Base-by-base conservation (phyloP, 495 filamentous ascomycete genomes). In the Penicillium macrosclerotiorum region DNA sequence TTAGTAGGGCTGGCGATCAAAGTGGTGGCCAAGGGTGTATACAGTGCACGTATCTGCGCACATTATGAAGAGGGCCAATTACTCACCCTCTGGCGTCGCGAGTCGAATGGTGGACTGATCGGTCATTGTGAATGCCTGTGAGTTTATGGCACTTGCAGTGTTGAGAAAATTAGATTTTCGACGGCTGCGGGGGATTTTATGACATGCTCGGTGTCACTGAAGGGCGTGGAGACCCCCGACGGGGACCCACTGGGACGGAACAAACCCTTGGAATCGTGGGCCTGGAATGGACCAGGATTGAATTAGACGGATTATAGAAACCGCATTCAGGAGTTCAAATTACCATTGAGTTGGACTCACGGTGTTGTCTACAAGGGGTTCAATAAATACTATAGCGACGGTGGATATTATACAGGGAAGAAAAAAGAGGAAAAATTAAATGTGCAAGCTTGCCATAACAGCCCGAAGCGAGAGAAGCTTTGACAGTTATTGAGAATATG, bases 71-170 rank as follows among this genome's bases (percentile, higher is more conserved):
- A 16, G 14, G 31, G 18, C 5, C 4, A 24, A 34, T 9, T 17
- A 55, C 53, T 52, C 52, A 59, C 74, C 74, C 50, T 71, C 66
- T 22, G 67, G 56, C 0, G 69, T 75, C n/a, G 74, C 74, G 35
- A 75, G 68, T 50, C 73, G 67, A 50, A 76, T 74, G 8, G 64
- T 70, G 7, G 74, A 68, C 52, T 69, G 55, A 33, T 56, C 55
- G 27, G 64, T 49, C 71, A 74, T 52, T 47, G n/a, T 42, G 22
- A n/a, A n/a, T n/a, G n/a, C n/a, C n/a, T n/a, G n/a, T n/a, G 25
- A 36, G 18, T 22, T 29, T 17, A 1, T 24, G 23, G 20, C 39
- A 22, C 35, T 33, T 33, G 42, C 8, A 22, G 23, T 25, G 35
- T 11, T 40, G 20, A 6, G 23, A 11, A 24, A 13, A 8, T 40